Evolutionary conservation across 441 rosid species (phyloP), one percentile per base, ranked within the genome.

Genomic region (Bruguiera hainesii): DNA sequence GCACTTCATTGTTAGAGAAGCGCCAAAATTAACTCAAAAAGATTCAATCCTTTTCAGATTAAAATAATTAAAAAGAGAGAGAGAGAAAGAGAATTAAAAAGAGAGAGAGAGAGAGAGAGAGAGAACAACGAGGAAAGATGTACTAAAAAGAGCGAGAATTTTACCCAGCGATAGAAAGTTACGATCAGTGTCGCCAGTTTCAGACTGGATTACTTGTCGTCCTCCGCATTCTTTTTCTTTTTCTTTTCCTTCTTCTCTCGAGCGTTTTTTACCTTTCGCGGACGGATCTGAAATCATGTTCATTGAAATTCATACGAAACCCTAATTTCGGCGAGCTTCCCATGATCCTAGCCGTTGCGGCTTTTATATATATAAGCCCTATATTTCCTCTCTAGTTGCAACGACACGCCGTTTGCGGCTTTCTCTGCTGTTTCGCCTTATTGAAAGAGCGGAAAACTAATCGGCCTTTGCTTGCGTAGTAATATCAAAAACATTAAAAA

Each of bases 261-360:
- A 75, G 71, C 88, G 87, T 69, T 87, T 85, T 67, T 64, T 73
- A 23, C 79, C 69, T 73, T 56, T 75, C 11, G 75, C 58, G 11
- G 78, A 18, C 3, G 2, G 65, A 49, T 51, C 67, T 25, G 68
- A 53, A 67, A 21, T 25, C 37, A 56, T 52, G 26, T 23, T 25
- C 73, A 60, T 74, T 10, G 3, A 13, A 4, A 42, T 42, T 19
- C 31, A 10, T 10, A 13, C 18, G 6, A 42, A 61, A 37, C 46
- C 19, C 30, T 11, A n/a, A 18, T 13, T 42, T 23, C 5, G 46
- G 30, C 4, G 25, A 26, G 20, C 23, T 29, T 58, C 37, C 30
- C 4, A 30, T 1, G 33, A 10, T 25, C n/a, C 23, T 25, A 56
- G 4, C 28, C 29, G 46, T 10, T 37, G 46, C 46, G 4, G 3